Percentiles rank a stretch among this genome's conserved stretches.
Conservation (phyloP, 2,329 filamentous ascomycete species). For the Zopfia rhizophila region DNA sequence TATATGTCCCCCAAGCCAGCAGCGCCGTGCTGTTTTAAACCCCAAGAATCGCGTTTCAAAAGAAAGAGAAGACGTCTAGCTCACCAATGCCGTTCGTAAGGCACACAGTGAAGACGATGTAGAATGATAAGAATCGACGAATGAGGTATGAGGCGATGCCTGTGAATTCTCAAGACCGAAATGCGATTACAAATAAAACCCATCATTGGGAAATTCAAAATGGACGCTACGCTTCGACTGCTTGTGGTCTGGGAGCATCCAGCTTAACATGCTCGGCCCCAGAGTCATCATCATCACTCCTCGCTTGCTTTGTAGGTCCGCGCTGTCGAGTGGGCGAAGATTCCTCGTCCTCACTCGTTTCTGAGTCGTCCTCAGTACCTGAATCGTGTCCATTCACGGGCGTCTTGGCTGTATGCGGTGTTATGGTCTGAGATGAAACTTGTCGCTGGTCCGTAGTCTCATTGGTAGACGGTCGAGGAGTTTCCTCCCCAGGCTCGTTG, state of each 20-base stretch:
- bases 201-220: too few relatives aligned
- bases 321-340: conserved; percentile 26
- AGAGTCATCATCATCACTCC: conserved; percentile 27
- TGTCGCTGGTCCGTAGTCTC: conserved; percentile 48
- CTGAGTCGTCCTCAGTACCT: conserved; percentile 37
- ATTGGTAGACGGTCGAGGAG: conserved; percentile 32
- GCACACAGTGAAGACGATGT: conserved; percentile 18
- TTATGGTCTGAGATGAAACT: conserved; percentile 48
- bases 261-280: conserved; percentile 21
- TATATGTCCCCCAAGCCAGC: conserved; percentile 1
- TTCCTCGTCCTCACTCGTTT: conserved; percentile 49
- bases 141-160: too few relatives aligned
- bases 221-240: conserved; percentile 27
- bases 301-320: conserved; percentile 16
- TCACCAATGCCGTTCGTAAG: conserved; percentile 24
- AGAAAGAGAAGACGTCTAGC: conserved; percentile 15
- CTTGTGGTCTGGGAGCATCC: conserved; percentile 19
- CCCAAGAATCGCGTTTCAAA: conserved; percentile 16
- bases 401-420: conserved; percentile 39
- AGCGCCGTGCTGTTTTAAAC: conserved; percentile 28
- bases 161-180: conserved; percentile 32
- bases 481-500: conserved; percentile 32
- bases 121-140: conserved; percentile 21
- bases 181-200: conserved; percentile 21
- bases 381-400: conserved; percentile 33